These are phyloP conservation scores for Dacryopinax primogenitus DNA, from an alignment of 768 basidiomycete genomes.

Conservation along the genomic window DNA sequence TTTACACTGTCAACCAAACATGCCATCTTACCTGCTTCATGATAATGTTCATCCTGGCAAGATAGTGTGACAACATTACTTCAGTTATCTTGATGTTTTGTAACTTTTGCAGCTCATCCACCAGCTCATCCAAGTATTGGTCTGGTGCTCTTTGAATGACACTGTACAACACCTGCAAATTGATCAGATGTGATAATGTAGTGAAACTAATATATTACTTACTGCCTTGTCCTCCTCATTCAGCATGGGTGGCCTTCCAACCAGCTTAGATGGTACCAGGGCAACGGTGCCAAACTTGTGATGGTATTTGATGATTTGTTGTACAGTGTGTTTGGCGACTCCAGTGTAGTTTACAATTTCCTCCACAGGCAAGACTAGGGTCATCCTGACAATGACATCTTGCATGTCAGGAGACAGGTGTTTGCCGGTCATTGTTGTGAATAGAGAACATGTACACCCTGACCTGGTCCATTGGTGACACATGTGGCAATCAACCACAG, in stretches of 20 bases:
- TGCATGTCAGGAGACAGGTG: not conserved
- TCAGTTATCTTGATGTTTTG: not conserved
- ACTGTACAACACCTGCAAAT: constrained; percentile 5
- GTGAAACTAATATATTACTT: not conserved
- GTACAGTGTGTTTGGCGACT: not conserved
- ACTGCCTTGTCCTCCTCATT: not conserved
- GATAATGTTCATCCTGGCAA: constrained; percentile 1
- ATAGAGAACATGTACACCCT: not conserved
- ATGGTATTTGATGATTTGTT: not conserved
- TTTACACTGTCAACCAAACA: too few relatives aligned
- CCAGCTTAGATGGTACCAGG: not conserved
- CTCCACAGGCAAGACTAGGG: not conserved
- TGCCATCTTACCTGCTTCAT: constrained; percentile 11
- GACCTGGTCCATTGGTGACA: not conserved
- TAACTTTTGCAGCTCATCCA: not conserved
- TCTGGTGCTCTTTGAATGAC: not conserved
- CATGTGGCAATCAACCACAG: not conserved
- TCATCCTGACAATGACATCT: constrained; percentile 9
- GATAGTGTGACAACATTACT: not conserved
- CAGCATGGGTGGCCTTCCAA: not conserved
- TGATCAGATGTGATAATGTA: not conserved
- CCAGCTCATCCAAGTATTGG: constrained; percentile 13
- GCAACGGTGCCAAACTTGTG: not conserved
- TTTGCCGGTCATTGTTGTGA: not conserved
- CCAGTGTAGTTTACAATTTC: constrained; percentile 10